Base-by-base conservation (phyloP, 768 basidiomycete species). In the Boletus edulis region DNA sequence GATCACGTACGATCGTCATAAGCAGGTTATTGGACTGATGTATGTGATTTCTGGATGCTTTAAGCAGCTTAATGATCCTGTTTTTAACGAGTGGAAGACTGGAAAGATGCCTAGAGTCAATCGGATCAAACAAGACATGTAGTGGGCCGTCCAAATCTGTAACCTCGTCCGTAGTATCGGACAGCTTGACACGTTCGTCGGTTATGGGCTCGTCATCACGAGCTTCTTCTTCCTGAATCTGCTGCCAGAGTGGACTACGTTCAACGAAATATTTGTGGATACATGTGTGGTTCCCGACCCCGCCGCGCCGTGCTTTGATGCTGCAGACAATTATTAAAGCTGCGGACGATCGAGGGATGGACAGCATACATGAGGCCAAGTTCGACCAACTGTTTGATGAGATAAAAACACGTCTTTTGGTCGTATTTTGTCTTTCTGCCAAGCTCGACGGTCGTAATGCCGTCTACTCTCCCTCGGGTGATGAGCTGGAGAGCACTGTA, bases 341-440 rank as follows among this genome's bases (percentile, higher is more conserved):
- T 43, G 51, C 1, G 58, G 47, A n/a, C 13, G n/a, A 34, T 15
- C 0, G 34, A 35, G 39, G 13, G 43, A 53, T 49, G 24, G 44
- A 38, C 29, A 17, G 60, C 86, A 50, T 77, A 89, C 89, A 94
- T 81, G 39, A 90, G 75, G 63, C 81, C 84, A 50, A 95, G 75
- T 49, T 86, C 84, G 3, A 85, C 77, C 17, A 95, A 75, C 60
- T 90, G 85, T 60, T 84, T 82, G 54, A 92, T 82, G 54, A 93
- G 81, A 71, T 95, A 94, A 67, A 91, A 91, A 59, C 91, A 91
- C 2, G 89, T 89, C 71, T 94, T 94, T 66, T 91, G 90, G 65
- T 94, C 92, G 63, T 95, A 93, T 46, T 82, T 83, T 11, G 92
- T 86, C 63, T 82, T 78, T 61, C 83, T 83, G 24, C 89, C 89